phyloP scores from a whole-genome alignment of 768 basidiomycete genomes.

The Cystobasidiopsis lactophilus region DNA sequence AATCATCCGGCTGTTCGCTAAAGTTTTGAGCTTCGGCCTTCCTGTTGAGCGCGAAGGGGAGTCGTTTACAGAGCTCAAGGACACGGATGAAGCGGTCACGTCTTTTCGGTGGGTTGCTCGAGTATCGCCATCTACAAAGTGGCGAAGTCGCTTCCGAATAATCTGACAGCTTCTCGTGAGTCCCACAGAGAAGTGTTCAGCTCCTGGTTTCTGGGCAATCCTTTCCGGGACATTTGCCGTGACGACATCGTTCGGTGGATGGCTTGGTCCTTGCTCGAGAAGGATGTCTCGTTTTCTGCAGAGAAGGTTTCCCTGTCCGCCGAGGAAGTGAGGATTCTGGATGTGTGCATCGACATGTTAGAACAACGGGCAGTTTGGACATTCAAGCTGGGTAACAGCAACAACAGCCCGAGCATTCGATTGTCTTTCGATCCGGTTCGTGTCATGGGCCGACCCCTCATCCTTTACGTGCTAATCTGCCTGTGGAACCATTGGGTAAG shows the following conservation, averaged over 20 bases:
- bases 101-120: not conserved
- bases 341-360: conserved; percentile 15
- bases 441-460: conserved; percentile 43
- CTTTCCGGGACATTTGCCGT: conserved; percentile 6
- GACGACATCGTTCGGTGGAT: conserved; percentile 18
- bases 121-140: too few relatives aligned
- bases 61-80: not conserved
- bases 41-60: not conserved
- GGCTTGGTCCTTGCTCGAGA: conserved; percentile 16
- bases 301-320: too few relatives aligned
- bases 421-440: conserved; percentile 58
- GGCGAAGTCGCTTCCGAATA: too few relatives aligned
- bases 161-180: too few relatives aligned
- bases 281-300: conserved; percentile 6
- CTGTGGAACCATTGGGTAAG: conserved; percentile 4
- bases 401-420: conserved; percentile 31
- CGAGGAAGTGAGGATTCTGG: conserved; percentile 11
- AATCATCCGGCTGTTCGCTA: not conserved
- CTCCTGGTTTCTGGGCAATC: conserved; percentile 13
- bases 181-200: conserved; percentile 6
- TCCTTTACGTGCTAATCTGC: conserved; percentile 26
- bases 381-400: conserved; percentile 12
- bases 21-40: not conserved
- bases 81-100: not conserved
- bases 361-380: conserved; percentile 14